Base-by-base conservation (phyloP, 139 green algal genomes). In the Chara braunii region DNA sequence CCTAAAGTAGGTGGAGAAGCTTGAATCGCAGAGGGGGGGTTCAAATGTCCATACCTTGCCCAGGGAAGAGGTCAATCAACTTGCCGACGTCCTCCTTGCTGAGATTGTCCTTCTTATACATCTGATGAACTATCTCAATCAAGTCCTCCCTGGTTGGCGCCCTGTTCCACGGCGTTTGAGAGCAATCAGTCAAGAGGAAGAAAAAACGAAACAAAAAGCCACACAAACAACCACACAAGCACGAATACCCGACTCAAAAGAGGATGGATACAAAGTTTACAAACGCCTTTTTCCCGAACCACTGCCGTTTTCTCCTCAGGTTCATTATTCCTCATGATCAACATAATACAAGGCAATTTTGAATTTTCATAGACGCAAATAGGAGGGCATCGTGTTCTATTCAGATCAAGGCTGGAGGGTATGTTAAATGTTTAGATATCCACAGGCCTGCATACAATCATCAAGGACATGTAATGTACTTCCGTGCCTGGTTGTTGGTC, bases 31-130 rank as follows among this genome's bases (percentile, higher is more conserved):
- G 22, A 52, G 45, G 43, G 26, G 24, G 42, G 44, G 22, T 67
- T 33, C 11, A 8, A 53, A 32, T 64, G 8, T 0, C 2, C 3
- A 72, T 42, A 78, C 58, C 5, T 55, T 96, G 89, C 18, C 63
- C 30, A 2, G 76, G 78, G 72, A 93, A 91, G 37, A 64, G 31
- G 43, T 90, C 81, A 24, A 95, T 43, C 42, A 97, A 57, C n/a
- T 26, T 32, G 9, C 52, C 58, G 34, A 97, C 81, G 68, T 97
- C 89, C 3, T 60, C 37, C 37, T 35, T 26, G 3, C 28, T 43
- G 9, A 97, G 22, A 2, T 81, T 81, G 66, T 95, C 89, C 5
- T 94, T 88, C 36, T 79, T 74, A 67, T 84, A 91, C 62, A 89
- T 85, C 43, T 64, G 78, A 24, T 80, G 55, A 3, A 89, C 48